These are phyloP conservation scores for Gossypium davidsonii DNA, from an alignment of 441 rosid genomes.

Conservation along the genomic window DNA sequence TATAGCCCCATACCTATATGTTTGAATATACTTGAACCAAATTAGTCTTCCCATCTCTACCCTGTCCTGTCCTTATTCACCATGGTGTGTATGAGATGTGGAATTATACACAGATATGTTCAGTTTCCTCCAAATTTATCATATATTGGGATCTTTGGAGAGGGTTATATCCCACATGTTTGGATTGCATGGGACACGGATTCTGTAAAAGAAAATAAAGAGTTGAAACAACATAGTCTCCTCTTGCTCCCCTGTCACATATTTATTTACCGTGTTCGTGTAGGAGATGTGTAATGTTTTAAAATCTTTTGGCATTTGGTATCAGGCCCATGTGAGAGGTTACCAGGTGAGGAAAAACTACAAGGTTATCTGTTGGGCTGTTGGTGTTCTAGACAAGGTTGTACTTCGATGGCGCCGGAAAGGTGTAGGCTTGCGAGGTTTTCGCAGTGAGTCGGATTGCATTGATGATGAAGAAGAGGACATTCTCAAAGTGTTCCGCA, in stretches of 20 bases:
- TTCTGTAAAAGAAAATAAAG: not conserved
- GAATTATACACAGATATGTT: not conserved
- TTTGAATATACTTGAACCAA: not conserved
- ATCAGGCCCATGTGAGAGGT: constrained; percentile 92
- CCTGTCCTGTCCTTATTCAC: not conserved
- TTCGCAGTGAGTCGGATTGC: constrained; percentile 37
- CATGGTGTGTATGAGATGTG: not conserved
- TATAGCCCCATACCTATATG: not conserved
- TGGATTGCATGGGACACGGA: not conserved
- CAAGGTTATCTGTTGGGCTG: constrained; percentile 89
- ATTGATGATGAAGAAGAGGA: constrained; percentile 76
- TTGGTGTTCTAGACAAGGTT: constrained; percentile 72
- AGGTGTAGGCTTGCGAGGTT: constrained; percentile 83
- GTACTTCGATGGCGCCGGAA: constrained; percentile 86
- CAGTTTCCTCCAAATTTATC: not conserved
- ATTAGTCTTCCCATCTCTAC: not conserved
- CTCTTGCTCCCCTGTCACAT: not conserved
- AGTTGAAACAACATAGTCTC: not conserved
- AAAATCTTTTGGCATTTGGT: constrained; percentile 12
- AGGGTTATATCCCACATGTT: not conserved
- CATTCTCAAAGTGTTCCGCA: constrained; percentile 81
- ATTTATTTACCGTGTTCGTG: not conserved
- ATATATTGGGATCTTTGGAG: not conserved
- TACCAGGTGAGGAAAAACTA: constrained; percentile 80
- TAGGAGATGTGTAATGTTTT: not conserved